Evolutionary conservation across 805 yeast genomes (phyloP).

Genomic region (Zygosaccharomyces lentus): DNA sequence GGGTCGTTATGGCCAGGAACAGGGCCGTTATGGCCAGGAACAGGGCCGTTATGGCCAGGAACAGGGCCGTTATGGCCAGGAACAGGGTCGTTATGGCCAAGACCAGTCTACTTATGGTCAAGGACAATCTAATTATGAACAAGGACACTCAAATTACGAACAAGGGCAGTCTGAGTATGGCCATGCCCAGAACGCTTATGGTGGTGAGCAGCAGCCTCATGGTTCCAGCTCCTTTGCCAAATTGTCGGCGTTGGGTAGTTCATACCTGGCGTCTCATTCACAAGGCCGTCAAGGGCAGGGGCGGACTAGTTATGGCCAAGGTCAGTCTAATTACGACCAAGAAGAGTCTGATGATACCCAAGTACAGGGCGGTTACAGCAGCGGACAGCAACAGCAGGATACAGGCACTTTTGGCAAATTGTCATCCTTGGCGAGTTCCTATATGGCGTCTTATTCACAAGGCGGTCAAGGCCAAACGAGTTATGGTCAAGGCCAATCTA

Average conservation of each 20-base stretch:
- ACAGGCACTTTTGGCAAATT: slow-evolving; percentile 6
- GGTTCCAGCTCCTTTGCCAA: slow-evolving; percentile 5
- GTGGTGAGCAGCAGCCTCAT: slow-evolving; percentile 1
- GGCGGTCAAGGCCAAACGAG: slow-evolving; percentile 1
- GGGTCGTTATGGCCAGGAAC: slow-evolving; percentile 1
- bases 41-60: slow-evolving; percentile 1
- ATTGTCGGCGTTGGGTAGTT: slow-evolving; percentile 10
- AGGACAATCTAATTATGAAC: no score
- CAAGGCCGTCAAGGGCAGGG: slow-evolving; percentile 3
- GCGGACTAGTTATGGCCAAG: slow-evolving; percentile 1
- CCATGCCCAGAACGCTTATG: not conserved
- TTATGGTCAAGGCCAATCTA: slow-evolving; percentile 4
- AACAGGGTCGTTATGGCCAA: not conserved
- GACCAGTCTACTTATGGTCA: no score
- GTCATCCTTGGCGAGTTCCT: slow-evolving; percentile 9
- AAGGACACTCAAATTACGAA: no score
- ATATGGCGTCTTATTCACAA: not conserved
- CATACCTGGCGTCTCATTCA: slow-evolving; percentile 5
- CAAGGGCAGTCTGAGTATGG: not conserved
- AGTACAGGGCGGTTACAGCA: slow-evolving; percentile 3
- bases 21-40: not conserved
- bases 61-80: slow-evolving; percentile 3
- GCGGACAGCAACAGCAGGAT: slow-evolving; percentile 1
- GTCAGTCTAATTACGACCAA: no score
- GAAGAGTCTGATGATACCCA: no score